Evolutionary conservation across 768 basidiomycete genomes (phyloP), one percentile per base, ranked within the genome.

Genomic region (Boletus subcaerulescens): DNA sequence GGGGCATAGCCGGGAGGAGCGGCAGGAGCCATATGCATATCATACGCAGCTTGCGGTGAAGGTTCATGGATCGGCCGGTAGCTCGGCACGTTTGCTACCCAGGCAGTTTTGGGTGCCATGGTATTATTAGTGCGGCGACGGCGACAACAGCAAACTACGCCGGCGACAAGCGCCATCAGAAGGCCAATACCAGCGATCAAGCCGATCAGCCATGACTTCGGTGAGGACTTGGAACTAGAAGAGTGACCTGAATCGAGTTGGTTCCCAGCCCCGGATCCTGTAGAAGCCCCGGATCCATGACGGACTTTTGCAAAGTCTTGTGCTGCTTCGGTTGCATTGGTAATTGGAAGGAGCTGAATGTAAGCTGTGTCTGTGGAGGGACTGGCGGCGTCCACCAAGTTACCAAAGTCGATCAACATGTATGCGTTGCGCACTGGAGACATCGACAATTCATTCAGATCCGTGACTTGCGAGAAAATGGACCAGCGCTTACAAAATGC

Each of bases 351-450:
- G 15, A 89, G 70, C 62, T 89, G 87, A 39, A 87, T 73, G 71
- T 78, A 89, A 0, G 87, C 85, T 29, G 68, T 74, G 45, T 68
- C 65, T 40, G 70, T 67, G 17, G 66, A 65, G 15, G 72, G 56
- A 10, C 1, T 29, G 9, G 69, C 59, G 45, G 71, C 78, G 44
- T 79, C 67, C 55, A 83, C 70, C 66, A 84, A 81, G 67, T 86
- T 77, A 38, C 87, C 87, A 59, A 80, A 87, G 66, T 87, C 76
- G 69, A 89, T 76, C 39, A 83, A 68, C 14, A 80, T 68, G 63
- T 88, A 89, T 10, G 77, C 77, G 60, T 87, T 89, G 47, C 85
- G 81, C 51, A 88, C 86, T 87, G 61, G 24, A 39, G 6, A 7
- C 7, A 47, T 38, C 6, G 39, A 36, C 10, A 31, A 43, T 11